These are phyloP conservation scores for Mycena citricolor DNA, from an alignment of 1,284 basidiomycete genomes.

Conservation along the genomic window DNA sequence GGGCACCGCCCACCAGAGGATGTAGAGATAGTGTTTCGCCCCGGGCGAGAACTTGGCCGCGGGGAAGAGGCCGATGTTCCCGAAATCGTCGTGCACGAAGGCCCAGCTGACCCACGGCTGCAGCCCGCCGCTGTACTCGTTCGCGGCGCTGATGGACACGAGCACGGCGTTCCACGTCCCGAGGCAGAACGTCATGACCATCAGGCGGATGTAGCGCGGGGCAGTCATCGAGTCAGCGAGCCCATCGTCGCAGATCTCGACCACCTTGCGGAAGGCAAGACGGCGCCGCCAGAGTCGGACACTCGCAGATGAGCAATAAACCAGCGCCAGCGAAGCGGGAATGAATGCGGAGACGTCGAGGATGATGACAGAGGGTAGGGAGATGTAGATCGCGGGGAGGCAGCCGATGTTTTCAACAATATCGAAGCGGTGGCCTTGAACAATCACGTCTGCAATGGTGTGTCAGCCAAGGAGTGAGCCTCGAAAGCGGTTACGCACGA, in stretches of 20 bases:
- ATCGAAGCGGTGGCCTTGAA: slow-evolving; percentile 23
- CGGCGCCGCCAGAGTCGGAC: slow-evolving; percentile 7
- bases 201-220: slow-evolving; percentile 53
- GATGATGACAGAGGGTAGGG: slow-evolving; percentile 10
- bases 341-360: slow-evolving; percentile 8
- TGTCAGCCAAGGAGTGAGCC: neutral
- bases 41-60: slow-evolving; percentile 25
- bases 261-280: neutral
- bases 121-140: slow-evolving; percentile 27
- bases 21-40: neutral
- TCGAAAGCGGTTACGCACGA: slow-evolving; percentile 38
- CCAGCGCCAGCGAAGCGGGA: slow-evolving; percentile 2
- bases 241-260: slow-evolving; percentile 10
- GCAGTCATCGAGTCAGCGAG: slow-evolving; percentile 36
- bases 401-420: slow-evolving; percentile 22
- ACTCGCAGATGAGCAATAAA: slow-evolving; percentile 9
- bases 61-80: slow-evolving; percentile 37
- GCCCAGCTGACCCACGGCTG: slow-evolving; percentile 43
- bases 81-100: slow-evolving; percentile 40
- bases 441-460: slow-evolving; percentile 14
- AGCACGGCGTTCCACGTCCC: slow-evolving; percentile 15
- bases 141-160: slow-evolving; percentile 29
- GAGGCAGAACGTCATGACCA: slow-evolving; percentile 41
- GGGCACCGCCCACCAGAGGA: slow-evolving; percentile 14
- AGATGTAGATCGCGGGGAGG: slow-evolving; percentile 15